phyloP scores from a whole-genome alignment of 116 monocot species.

The Trichopus zeylanicus region DNA sequence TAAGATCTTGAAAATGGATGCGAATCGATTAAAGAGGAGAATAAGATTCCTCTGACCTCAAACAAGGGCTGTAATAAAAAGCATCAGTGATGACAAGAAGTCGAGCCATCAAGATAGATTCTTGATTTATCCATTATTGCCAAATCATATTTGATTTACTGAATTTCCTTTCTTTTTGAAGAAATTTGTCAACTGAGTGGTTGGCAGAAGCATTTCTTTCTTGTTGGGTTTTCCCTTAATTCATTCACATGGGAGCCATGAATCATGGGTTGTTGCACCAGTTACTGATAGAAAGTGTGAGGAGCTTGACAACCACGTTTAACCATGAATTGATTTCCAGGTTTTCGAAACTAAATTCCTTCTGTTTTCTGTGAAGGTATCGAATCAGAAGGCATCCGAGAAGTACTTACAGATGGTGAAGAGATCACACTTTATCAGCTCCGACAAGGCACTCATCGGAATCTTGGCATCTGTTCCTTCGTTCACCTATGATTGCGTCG shows the following conservation, averaged over 20 bases:
- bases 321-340: neutral
- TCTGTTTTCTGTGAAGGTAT: slow-evolving; percentile 42
- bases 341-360: neutral
- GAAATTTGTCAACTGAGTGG: too few relatives aligned
- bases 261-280: too few relatives aligned
- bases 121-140: too few relatives aligned
- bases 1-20: neutral
- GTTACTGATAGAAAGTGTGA: too few relatives aligned
- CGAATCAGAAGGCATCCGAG: slow-evolving; percentile 47
- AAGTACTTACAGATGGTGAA: slow-evolving; percentile 68
- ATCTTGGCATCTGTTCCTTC: neutral
- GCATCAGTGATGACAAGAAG: slow-evolving; percentile 7
- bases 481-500: neutral
- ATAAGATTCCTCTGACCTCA: neutral
- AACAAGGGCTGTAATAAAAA: neutral
- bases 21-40: neutral
- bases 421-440: slow-evolving; percentile 75
- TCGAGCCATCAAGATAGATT: too few relatives aligned
- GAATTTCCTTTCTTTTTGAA: too few relatives aligned
- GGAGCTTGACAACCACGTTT: too few relatives aligned
- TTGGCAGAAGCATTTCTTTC: too few relatives aligned
- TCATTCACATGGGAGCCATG: too few relatives aligned
- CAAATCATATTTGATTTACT: too few relatives aligned
- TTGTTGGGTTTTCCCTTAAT: too few relatives aligned
- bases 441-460: slow-evolving; percentile 70